phyloP scores from a whole-genome alignment of 495 filamentous ascomycete species.

The Cercophora samala region DNA sequence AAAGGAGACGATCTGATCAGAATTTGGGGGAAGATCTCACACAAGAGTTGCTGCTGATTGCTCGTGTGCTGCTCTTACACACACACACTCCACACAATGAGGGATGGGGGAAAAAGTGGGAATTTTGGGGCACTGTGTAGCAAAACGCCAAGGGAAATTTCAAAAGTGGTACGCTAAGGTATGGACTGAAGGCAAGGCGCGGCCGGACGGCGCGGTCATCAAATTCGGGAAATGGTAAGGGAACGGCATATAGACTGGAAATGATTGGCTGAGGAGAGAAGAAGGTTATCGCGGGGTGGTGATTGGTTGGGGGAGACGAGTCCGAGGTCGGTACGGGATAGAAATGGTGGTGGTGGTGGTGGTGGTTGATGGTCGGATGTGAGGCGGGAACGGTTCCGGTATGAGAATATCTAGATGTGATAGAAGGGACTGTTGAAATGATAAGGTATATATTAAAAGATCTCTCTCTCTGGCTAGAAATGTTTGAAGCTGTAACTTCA shows the following conservation, averaged over 20 bases:
- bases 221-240: neutral
- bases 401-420: neutral
- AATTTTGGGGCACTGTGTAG: neutral
- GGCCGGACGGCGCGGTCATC: neutral
- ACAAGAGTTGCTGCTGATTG: no score
- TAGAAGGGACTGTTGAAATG: neutral
- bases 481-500: neutral
- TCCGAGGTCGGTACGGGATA: neutral
- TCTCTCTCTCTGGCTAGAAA: neutral
- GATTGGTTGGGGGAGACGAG: constrained; percentile 3
- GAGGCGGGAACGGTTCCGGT: neutral
- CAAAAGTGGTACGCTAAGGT: no score
- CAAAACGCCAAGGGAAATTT: neutral
- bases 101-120: no score
- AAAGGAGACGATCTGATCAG: no score
- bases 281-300: constrained; percentile 17
- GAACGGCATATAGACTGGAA: neutral
- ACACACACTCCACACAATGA: no score
- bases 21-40: no score
- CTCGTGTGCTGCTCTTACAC: no score
- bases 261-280: constrained; percentile 14
- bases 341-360: neutral
- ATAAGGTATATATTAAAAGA: neutral
- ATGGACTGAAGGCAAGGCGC: neutral
- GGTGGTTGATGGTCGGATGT: neutral